A percentile compares a stretch with the other conserved stretches of the same genome.
These are phyloP conservation scores for Gillenia trifoliata DNA, from an alignment of 306 rosid species.

Conservation along the genomic window DNA sequence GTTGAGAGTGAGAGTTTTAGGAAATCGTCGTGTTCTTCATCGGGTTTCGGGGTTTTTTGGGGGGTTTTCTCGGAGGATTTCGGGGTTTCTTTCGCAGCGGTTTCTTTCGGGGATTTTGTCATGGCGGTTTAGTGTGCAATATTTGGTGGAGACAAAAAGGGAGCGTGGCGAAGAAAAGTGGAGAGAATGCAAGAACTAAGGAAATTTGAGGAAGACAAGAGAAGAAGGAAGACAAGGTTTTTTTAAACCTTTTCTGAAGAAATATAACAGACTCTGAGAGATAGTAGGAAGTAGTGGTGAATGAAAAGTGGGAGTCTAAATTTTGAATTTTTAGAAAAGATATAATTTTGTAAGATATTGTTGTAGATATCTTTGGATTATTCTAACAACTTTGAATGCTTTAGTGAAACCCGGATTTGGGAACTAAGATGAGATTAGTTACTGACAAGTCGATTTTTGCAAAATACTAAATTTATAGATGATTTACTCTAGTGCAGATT, in stretches of 20 bases:
- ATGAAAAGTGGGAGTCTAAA: too few species aligned
- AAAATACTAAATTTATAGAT: too few species aligned
- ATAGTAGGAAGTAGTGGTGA: neutral
- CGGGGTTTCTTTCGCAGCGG: too few species aligned
- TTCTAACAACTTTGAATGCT: too few species aligned
- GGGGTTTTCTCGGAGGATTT: neutral
- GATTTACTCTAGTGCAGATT: too few species aligned
- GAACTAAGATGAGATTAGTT: too few species aligned
- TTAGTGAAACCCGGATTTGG: too few species aligned
- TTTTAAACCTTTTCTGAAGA: neutral
- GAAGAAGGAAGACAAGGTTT: neutral
- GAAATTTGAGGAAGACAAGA: constrained; percentile 2
- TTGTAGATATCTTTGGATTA: too few species aligned
- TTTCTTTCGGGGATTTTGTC: neutral
- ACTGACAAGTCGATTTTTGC: too few species aligned
- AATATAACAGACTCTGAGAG: neutral
- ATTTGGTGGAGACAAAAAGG: neutral
- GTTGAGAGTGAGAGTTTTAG: neutral
- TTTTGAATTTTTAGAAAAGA: neutral
- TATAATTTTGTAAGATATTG: too few species aligned
- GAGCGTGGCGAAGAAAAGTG: neutral
- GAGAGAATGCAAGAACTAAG: neutral
- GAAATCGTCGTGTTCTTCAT: neutral
- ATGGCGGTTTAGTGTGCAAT: neutral
- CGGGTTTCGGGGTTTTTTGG: neutral